These are phyloP conservation scores for Entophlyctis helioformis DNA, from an alignment of 192 early-diverging fungal species.

Conservation along the genomic window DNA sequence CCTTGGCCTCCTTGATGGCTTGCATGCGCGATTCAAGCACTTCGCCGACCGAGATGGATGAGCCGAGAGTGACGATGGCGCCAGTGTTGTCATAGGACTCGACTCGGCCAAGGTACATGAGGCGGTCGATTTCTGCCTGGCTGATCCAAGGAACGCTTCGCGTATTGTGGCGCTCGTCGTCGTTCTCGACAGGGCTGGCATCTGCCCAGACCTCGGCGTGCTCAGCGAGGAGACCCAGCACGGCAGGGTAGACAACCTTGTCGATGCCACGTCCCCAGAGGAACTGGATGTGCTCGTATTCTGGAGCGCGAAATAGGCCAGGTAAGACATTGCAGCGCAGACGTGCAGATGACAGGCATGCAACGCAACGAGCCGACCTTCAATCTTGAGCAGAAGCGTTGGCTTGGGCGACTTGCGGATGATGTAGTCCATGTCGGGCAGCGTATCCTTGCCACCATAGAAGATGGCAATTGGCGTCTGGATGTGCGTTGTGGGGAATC, in stretches of 20 bases:
- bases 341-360: neutral
- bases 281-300: slow-evolving; percentile 69
- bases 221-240: slow-evolving; percentile 29
- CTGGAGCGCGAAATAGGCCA: slow-evolving; percentile 39
- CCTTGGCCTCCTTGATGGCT: too few species aligned
- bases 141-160: slow-evolving; percentile 26
- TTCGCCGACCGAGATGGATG: too few species aligned
- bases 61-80: too few species aligned
- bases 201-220: slow-evolving; percentile 23
- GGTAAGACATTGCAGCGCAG: neutral
- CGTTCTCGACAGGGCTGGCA: neutral
- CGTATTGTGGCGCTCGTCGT: neutral
- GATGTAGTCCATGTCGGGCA: slow-evolving; percentile 57
- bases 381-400: slow-evolving; percentile 23
- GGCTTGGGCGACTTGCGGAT: slow-evolving; percentile 16
- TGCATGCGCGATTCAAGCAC: too few species aligned
- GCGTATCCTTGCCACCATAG: slow-evolving; percentile 75
- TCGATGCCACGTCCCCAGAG: slow-evolving; percentile 35
- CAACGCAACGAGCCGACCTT: too few species aligned
- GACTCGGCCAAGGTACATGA: slow-evolving; percentile 18
- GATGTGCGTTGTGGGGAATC: slow-evolving; percentile 69
- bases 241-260: slow-evolving; percentile 30
- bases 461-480: slow-evolving; percentile 81
- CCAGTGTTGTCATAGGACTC: too few species aligned
- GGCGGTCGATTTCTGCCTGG: slow-evolving; percentile 9